Evolutionary conservation across 2,329 filamentous ascomycete species (phyloP).

Genomic region (Pseudogymnoascus sp.): DNA sequence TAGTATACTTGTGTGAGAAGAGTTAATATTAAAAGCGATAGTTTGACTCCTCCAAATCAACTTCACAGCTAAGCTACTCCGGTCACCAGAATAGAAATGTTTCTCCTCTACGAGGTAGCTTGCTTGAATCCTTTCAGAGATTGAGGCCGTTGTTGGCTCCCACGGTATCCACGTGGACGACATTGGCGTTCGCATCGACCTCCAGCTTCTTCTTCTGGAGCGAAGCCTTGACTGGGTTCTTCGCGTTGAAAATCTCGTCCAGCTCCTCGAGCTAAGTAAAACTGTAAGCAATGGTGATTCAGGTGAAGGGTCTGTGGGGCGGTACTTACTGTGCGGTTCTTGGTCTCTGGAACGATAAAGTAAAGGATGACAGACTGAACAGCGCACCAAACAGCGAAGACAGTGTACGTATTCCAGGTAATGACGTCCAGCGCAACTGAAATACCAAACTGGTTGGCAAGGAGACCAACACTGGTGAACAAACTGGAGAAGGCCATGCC

Average conservation of each 20-base stretch:
- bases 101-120: not conserved
- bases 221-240: slow-evolving; percentile 39
- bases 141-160: not conserved
- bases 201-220: slow-evolving; percentile 35
- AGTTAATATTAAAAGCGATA: not conserved
- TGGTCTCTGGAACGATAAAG: slow-evolving; percentile 43
- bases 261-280: slow-evolving; percentile 40
- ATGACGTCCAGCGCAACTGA: slow-evolving; percentile 42
- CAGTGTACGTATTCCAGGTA: slow-evolving; percentile 46
- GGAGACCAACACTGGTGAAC: slow-evolving; percentile 36
- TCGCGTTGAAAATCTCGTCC: slow-evolving; percentile 40
- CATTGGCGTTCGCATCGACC: slow-evolving; percentile 25
- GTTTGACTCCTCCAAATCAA: not conserved
- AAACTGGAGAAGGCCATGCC: slow-evolving; percentile 44
- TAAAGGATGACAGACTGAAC: slow-evolving; percentile 37
- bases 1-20: not conserved
- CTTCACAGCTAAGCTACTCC: not conserved
- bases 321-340: slow-evolving; percentile 34
- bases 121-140: not conserved
- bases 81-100: not conserved
- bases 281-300: not conserved
- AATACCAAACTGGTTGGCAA: slow-evolving; percentile 40
- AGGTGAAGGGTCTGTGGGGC: not conserved
- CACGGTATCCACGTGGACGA: slow-evolving; percentile 13
- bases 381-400: slow-evolving; percentile 40